These are phyloP conservation scores for Stagonosporopsis tanaceti DNA, from an alignment of 2,329 filamentous ascomycete genomes.

Conservation along the genomic window DNA sequence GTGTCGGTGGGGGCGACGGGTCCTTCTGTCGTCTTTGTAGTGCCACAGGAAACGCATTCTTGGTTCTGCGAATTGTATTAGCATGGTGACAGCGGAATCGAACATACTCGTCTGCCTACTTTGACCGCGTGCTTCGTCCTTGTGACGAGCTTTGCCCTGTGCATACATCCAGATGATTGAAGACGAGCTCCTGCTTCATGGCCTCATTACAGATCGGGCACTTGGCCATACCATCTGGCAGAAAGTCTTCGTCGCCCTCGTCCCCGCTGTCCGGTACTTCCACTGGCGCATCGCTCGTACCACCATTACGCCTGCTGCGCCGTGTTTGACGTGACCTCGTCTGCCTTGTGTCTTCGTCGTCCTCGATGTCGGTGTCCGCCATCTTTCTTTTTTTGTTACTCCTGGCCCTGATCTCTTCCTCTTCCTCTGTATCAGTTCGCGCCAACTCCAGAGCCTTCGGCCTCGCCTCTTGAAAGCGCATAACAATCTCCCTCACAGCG, in stretches of 20 bases:
- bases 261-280: constrained; percentile 52
- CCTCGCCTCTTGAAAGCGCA: constrained; percentile 75
- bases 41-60: constrained; percentile 29
- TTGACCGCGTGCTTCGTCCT: constrained; percentile 41
- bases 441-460: constrained; percentile 71
- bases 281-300: constrained; percentile 40
- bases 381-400: constrained; percentile 59
- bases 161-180: constrained; percentile 79
- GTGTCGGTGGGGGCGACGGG: constrained; percentile 50
- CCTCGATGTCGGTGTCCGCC: constrained; percentile 59
- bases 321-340: constrained; percentile 50
- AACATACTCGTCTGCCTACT: constrained; percentile 28
- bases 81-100: neutral
- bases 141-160: constrained; percentile 51
- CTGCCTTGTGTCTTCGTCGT: constrained; percentile 43
- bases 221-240: constrained; percentile 73
- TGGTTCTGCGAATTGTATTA: constrained; percentile 29
- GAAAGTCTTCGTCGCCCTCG: constrained; percentile 55
- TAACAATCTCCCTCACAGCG: constrained; percentile 83
- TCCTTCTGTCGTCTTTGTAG: constrained; percentile 43
- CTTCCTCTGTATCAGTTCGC: constrained; percentile 50
- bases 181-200: constrained; percentile 83
- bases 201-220: constrained; percentile 82
- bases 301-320: constrained; percentile 46
- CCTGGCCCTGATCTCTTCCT: constrained; percentile 15